A percentile compares a stretch with the other conserved stretches of the same genome.
These are phyloP conservation scores for Solanum pimpinellifolium DNA, from an alignment of 257 asterid species.

Conservation along the genomic window DNA sequence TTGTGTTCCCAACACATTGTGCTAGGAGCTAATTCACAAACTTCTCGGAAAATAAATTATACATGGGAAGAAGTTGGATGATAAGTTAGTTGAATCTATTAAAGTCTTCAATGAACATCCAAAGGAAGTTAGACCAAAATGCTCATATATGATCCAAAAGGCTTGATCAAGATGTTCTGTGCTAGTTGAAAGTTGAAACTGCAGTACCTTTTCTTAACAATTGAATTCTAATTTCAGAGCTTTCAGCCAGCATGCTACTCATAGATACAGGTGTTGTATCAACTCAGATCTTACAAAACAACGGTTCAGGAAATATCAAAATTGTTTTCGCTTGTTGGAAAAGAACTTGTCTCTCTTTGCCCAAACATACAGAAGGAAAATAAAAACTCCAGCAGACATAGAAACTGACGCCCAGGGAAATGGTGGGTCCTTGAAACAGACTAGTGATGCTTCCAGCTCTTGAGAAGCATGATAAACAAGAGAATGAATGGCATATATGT, in stretches of 20 bases:
- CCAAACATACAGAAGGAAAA: conserved; percentile 42
- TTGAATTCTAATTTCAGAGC: neutral
- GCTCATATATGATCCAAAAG: neutral
- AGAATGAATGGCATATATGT: conserved; percentile 65
- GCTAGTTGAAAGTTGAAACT: neutral
- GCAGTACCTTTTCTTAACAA: neutral
- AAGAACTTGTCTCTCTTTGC: conserved; percentile 63
- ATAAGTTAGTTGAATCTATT: neutral
- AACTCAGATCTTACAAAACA: conserved; percentile 16
- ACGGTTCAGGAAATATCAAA: conserved; percentile 29
- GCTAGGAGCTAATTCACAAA: neutral
- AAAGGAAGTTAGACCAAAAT: neutral
- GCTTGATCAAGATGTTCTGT: neutral
- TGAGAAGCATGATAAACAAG: conserved; percentile 72
- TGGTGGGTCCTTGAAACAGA: conserved; percentile 90
- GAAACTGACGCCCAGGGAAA: conserved; percentile 65
- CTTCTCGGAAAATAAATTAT: neutral
- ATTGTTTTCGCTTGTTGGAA: conserved; percentile 85
- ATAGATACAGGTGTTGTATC: conserved; percentile 8
- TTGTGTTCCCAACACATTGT: neutral
- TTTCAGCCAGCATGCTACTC: conserved; percentile 9
- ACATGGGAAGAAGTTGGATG: neutral
- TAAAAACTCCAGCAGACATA: conserved; percentile 36
- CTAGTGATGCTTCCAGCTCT: conserved; percentile 73
- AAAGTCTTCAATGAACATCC: neutral